Evolutionary conservation across 1,284 basidiomycete genomes (phyloP), one percentile per base, ranked within the genome.

Genomic region (Amylostereum areolatum): DNA sequence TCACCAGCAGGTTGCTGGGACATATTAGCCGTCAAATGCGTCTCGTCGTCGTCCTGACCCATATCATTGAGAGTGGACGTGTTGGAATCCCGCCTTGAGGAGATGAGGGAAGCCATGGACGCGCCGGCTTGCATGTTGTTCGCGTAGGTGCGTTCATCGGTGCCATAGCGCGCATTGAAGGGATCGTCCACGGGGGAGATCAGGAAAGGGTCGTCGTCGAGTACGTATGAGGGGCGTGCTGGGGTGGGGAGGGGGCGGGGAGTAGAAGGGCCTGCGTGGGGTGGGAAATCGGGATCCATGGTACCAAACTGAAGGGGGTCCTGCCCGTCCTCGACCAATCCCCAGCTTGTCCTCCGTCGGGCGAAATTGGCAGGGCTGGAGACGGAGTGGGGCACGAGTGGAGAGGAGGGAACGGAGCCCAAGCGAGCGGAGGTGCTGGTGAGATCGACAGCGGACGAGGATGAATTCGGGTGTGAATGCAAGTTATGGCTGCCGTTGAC

Each of bases 401-500:
- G 66, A 65, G 42, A 79, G 65, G n/a, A 77, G 67, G 28, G 81
- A 78, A 10, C 81, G 80, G 29, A 63, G 70, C 29, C 72, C 40
- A 77, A 62, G 34, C 74, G 74, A 51, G 73, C 63, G 47, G 72
- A 62, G 30, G 73, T 71, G 31, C 72, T 66, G 47, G 73, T 67
- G 41, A 83, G 61, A 63, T 83, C 76, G 52, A 83, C 61, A 45
- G 77, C 80, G n/a, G 78, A 81, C 43, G 81, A 75, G 10, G 75
- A 71, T 25, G 77, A 75, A 43, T 31, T 47, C 6, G 43, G 41
- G 3, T 41, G 42, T 9, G 50, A 46, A n/a, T 46, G 28, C 37
- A 18, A 18, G 18, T 18, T 18, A 18, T 18, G 18, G 18, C 18
- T 18, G 18, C 18, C 18, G 18, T 18, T 18, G 18, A 18, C 18